phyloP scores from a whole-genome alignment of 192 early-diverging fungal species.

The Linnemannia zychae region DNA sequence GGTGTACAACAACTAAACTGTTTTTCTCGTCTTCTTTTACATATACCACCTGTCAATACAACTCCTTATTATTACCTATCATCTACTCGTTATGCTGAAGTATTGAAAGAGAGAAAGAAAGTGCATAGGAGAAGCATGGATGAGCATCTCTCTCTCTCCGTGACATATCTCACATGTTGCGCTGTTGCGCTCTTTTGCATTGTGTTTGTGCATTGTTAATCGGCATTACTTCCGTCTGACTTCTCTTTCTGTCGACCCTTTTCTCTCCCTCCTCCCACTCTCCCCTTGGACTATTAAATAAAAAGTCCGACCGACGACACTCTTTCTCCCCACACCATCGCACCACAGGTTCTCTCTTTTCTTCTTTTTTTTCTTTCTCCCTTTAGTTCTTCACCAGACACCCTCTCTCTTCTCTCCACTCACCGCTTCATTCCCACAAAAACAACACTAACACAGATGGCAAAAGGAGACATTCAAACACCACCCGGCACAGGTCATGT shows the following conservation, averaged over 20 bases:
- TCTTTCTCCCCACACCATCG: neutral
- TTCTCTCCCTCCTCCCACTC: neutral
- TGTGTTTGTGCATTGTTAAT: no score
- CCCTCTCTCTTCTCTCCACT: neutral
- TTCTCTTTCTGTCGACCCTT: neutral
- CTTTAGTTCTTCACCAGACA: neutral
- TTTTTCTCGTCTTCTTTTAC: neutral
- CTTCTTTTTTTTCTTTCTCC: neutral
- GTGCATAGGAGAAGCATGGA: neutral
- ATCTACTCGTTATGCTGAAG: neutral
- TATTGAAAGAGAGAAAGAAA: neutral
- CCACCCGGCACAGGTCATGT: conserved; percentile 56
- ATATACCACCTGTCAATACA: neutral
- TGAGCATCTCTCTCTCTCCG: neutral
- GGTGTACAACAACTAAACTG: conserved; percentile 14
- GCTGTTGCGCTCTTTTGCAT: no score
- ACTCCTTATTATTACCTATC: neutral
- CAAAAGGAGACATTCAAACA: conserved; percentile 44
- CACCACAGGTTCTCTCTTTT: neutral
- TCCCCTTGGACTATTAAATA: neutral
- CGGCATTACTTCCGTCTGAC: neutral
- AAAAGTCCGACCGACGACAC: neutral
- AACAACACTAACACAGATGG: conserved; percentile 16
- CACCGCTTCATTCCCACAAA: neutral
- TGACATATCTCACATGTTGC: no score